phyloP scores from a whole-genome alignment of 352 stramenopile genomes.

The Phytophthora megakarya region DNA sequence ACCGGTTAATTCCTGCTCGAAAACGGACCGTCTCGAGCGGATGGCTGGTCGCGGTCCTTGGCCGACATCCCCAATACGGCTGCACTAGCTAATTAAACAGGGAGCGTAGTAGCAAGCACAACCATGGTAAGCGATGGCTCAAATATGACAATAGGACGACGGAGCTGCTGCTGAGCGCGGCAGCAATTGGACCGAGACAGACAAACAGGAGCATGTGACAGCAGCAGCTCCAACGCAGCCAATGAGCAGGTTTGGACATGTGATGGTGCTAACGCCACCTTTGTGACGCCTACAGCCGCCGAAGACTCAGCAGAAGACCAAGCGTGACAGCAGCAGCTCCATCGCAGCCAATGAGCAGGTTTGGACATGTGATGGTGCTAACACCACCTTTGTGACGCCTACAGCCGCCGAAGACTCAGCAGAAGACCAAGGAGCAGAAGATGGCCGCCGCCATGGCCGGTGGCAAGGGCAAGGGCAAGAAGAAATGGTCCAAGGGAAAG shows the following conservation, averaged over 20 bases:
- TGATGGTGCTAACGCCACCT: conserved; percentile 22
- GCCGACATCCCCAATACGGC: conserved; percentile 33
- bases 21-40: conserved; percentile 21
- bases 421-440: conserved; percentile 99
- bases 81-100: conserved; percentile 83
- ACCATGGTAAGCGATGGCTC: conserved; percentile 71
- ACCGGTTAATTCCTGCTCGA: conserved; percentile 28
- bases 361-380: conserved; percentile 17
- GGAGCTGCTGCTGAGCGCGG: conserved; percentile 25
- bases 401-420: conserved; percentile 98
- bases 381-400: conserved; percentile 22
- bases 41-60: conserved; percentile 50
- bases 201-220: conserved; percentile 17
- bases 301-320: conserved; percentile 99
- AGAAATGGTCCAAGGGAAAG: conserved; percentile 99
- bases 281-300: conserved; percentile 79
- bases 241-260: conserved; percentile 7
- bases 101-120: conserved; percentile 76
- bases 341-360: conserved; percentile 12
- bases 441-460: conserved; percentile 99
- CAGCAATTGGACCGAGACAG: not conserved
- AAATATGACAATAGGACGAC: conserved; percentile 6
- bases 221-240: conserved; percentile 24
- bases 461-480: conserved; percentile 99
- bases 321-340: conserved; percentile 22